Evolutionary conservation across 78 protist genomes (phyloP), one percentile per base, ranked within the genome.

Genomic region (Chrysochromulina parva): DNA sequence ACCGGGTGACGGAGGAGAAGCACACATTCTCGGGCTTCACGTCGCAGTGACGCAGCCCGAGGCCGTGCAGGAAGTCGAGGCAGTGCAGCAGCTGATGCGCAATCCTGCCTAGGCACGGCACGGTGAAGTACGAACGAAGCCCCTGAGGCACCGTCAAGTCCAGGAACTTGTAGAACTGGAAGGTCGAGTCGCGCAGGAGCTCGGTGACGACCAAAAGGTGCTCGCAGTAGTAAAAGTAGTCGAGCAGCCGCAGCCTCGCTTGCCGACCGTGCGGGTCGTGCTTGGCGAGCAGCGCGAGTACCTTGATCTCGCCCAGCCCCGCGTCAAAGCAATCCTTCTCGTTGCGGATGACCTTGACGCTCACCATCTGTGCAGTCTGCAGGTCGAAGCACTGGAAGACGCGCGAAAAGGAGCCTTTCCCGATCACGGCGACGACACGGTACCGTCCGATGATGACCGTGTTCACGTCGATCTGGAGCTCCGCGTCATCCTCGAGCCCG

Each of bases 1-100:
- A 14, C 62, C 62, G 7, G 24, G 62, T 14, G 7, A 13, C 62
- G 62, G 62, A 58, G 62, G 13, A 28, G 92, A 92, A 96, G 90
- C 94, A 93, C 0, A 96, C 88, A 85, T 96, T 96, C 71, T 96
- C 97, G 10, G 97, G 97, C 92, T 96, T 96, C 28, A 96, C 74
- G 76, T 96, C 97, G 55, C 95, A 93, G 90, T 96, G 97, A 76
- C 94, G 76, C 57, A 96, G 54, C 1, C 55, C 71, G 47, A 91
- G 67, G 57, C 20, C 0, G 85, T 95, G 96, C 17, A 95, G 52
- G 94, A 73, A 92, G 2, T 17, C 26, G 10, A 94, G 92, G 9
- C 86, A 85, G 22, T n/a, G 22, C 19, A 94, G 87, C n/a, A 89
- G 3, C 65, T 92, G 96, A 58, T 74, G 54, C 16, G 96, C 59